Evolutionary conservation across 108 stramenopile species (phyloP).

Genomic region (Stephanodiscus minutulus): DNA sequence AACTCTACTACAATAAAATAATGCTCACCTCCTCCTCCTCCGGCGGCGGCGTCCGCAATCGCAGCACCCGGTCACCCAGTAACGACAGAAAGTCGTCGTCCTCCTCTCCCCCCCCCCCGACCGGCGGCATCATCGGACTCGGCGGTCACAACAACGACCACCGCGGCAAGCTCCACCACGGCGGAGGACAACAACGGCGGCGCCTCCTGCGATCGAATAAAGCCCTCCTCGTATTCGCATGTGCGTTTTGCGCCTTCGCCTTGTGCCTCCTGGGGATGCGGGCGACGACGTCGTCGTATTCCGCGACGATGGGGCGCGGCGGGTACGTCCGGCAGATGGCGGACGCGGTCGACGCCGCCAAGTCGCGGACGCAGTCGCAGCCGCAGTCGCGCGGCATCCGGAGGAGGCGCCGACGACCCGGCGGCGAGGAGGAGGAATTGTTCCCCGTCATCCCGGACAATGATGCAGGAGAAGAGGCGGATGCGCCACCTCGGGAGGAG

Average conservation of each 20-base stretch:
- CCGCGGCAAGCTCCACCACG: slow-evolving; percentile 28
- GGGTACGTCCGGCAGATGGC: not conserved
- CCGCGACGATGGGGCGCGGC: not conserved
- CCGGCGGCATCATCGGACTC: not conserved
- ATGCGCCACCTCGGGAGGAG: too few relatives aligned
- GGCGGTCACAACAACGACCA: not conserved
- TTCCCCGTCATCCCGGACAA: not conserved
- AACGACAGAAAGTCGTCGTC: not conserved
- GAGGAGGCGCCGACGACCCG: not conserved
- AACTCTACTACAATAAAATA: not conserved
- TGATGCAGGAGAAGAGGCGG: too few relatives aligned
- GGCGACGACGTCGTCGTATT: slow-evolving; percentile 4
- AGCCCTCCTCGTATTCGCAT: slow-evolving; percentile 15
- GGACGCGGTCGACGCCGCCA: too few relatives aligned
- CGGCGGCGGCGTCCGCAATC: slow-evolving; percentile 1
- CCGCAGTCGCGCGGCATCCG: not conserved
- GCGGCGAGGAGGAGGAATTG: slow-evolving; percentile 1
- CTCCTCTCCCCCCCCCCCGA: too few relatives aligned
- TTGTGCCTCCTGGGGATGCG: slow-evolving; percentile 30
- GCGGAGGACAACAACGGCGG: slow-evolving; percentile 19
- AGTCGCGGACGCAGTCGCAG: too few relatives aligned
- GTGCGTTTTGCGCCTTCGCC: slow-evolving; percentile 10
- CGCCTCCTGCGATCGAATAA: slow-evolving; percentile 17
- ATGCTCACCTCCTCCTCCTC: slow-evolving; percentile 2
- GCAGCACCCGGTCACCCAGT: slow-evolving; percentile 2